Conservation (phyloP, 2,329 filamentous ascomycete genomes). For the Dryadomyces quercus-mongolicae region DNA sequence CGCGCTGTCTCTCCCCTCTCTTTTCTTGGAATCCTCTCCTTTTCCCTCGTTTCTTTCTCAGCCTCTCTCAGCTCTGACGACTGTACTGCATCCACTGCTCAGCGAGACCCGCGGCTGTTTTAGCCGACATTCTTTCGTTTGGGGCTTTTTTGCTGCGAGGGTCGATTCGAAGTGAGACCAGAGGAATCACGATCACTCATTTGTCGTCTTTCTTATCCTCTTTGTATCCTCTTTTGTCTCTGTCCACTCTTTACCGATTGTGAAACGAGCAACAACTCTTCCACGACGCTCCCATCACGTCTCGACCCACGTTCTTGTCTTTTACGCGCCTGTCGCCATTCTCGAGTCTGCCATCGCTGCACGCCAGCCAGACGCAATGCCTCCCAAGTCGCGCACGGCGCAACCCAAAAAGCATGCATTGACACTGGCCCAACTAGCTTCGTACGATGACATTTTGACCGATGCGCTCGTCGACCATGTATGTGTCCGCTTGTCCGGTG, state of each 20-base stretch:
- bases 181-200: neutral
- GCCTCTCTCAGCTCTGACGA: neutral
- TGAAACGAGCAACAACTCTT: neutral
- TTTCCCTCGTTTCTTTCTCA: neutral
- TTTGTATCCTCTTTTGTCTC: neutral
- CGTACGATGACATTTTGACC: constrained; percentile 91
- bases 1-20: neutral
- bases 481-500: constrained; percentile 27
- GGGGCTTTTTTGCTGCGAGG: neutral
- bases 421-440: constrained; percentile 75
- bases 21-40: neutral
- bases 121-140: neutral
- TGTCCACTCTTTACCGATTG: neutral
- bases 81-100: neutral
- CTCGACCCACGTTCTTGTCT: neutral
- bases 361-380: constrained; percentile 3
- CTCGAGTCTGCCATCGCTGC: no score
- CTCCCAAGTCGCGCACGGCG: constrained; percentile 5
- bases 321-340: neutral
- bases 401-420: constrained; percentile 54
- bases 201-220: neutral
- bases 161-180: neutral
- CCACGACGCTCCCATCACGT: neutral
- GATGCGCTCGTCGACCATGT: constrained; percentile 94
- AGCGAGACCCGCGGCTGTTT: neutral